Conservation (phyloP, 1,284 basidiomycete species). For the Mycena sp. region DNA sequence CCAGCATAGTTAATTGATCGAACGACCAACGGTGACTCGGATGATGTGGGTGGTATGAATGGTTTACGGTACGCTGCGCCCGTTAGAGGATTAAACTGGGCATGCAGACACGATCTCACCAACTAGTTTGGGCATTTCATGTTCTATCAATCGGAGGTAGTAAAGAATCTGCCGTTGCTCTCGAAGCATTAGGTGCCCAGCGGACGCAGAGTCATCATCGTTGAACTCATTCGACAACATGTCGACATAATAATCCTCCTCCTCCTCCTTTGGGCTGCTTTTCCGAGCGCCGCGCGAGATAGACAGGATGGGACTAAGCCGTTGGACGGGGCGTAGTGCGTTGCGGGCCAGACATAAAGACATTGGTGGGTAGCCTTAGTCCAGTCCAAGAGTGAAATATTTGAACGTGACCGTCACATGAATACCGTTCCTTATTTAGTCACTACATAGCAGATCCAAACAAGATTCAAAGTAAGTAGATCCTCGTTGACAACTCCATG, state of each 20-base stretch:
- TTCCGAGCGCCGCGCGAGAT: constrained; percentile 37
- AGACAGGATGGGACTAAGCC: neutral
- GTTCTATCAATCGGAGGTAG: constrained; percentile 84
- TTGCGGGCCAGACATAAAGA: neutral
- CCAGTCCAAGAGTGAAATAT: too few species aligned
- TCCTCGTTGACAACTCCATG: constrained; percentile 40
- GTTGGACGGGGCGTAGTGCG: neutral
- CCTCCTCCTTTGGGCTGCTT: neutral
- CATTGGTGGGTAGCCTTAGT: neutral
- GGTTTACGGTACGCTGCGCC: constrained; percentile 76
- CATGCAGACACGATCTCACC: constrained; percentile 59
- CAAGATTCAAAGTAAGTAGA: too few species aligned
- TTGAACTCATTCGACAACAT: constrained; percentile 53
- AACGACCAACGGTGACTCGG: constrained; percentile 71
- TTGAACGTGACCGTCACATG: too few species aligned
- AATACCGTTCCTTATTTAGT: too few species aligned
- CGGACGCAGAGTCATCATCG: constrained; percentile 70
- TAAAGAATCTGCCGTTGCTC: constrained; percentile 76
- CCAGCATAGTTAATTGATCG: constrained; percentile 82
- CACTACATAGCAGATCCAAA: too few species aligned
- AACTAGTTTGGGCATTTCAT: constrained; percentile 84
- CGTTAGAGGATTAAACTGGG: constrained; percentile 7
- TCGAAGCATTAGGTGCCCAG: constrained; percentile 74
- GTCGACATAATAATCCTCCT: constrained; percentile 32
- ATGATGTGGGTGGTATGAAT: constrained; percentile 73